Evolutionary conservation across 106 monocot species (phyloP), one percentile per base, ranked within the genome.

Genomic region (Ottelia alismoides): DNA sequence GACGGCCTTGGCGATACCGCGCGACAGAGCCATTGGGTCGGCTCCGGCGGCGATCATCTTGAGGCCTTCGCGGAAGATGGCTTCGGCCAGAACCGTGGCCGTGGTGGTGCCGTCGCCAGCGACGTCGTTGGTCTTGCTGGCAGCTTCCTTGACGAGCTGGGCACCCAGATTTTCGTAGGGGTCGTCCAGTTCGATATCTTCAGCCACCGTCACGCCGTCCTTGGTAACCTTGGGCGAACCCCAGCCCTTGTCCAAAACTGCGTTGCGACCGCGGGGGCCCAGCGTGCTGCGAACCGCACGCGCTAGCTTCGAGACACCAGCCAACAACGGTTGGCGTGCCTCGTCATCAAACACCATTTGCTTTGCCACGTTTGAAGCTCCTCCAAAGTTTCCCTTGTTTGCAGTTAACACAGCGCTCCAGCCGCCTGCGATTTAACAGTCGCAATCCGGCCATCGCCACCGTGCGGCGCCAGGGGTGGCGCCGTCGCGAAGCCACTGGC

Each of bases 51-150:
- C 51, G 6, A 51, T 25, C 2, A 25, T 2, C 23, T 51, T 51
- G 22, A 2, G 5, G 23, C 51, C 51, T 25, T 51, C 51, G 5
- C 4, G 2, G 3, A 51, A 20, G 2, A 51, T 51, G 23, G 51
- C 51, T 3, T 16, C 2, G 2, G 51, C 16, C 12, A 51, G 22
- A 3, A 51, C 23, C 5, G 51, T 51, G 7, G 51, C 51, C 10
- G 22, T 22, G 6, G 51, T 51, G 2, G 51, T 51, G 12, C 51
- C 51, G 23, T 51, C 51, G 6, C 51, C 51, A 24, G 51, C 51
- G 6, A 22, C 51, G 20, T 22, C 20, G 16, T 51, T 51, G 5
- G 51, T 25, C 22, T 2, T 2, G 2, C 3, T 5, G 22, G 51
- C 51, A 3, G 25, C 51, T 16, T 51, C 7, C 16, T 51, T 51